A percentile compares a stretch with the other conserved stretches of the same genome.
Evolutionary conservation across 2,329 filamentous ascomycete species (phyloP).

Genomic region (Cladosporium cucumerinum): DNA sequence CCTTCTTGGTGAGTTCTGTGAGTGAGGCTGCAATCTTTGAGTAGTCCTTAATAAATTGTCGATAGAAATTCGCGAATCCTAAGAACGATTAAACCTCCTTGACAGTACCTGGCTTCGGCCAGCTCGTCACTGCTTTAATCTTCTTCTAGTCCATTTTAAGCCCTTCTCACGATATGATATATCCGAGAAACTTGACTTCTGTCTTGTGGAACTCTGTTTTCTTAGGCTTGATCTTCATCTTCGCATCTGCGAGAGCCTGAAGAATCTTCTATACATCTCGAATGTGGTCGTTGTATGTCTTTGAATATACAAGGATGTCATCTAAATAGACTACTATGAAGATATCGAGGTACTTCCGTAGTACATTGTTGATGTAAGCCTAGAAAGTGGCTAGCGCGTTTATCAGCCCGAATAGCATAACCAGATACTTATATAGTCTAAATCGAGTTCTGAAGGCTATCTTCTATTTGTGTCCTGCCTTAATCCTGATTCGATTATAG

Average conservation of each 20-base stretch:
- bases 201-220: slow-evolving; percentile 32
- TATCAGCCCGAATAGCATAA: slow-evolving; percentile 30
- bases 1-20: background rate
- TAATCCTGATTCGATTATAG: background rate
- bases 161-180: slow-evolving; percentile 27
- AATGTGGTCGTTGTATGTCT: slow-evolving; percentile 12
- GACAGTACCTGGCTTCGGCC: background rate
- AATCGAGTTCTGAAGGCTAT: slow-evolving; percentile 34
- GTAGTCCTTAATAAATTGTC: slow-evolving; percentile 5
- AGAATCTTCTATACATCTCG: slow-evolving; percentile 2
- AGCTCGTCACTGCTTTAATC: slow-evolving; percentile 26
- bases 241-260: background rate
- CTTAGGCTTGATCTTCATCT: slow-evolving; percentile 14
- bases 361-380: slow-evolving; percentile 22
- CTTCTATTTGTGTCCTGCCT: background rate
- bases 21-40: slow-evolving; percentile 5
- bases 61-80: background rate
- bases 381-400: slow-evolving; percentile 16
- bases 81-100: slow-evolving; percentile 1
- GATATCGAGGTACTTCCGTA: slow-evolving; percentile 24
- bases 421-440: slow-evolving; percentile 35
- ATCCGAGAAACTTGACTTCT: slow-evolving; percentile 32
- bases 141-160: slow-evolving; percentile 30
- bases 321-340: slow-evolving; percentile 27
- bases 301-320: slow-evolving; percentile 26